These are phyloP conservation scores for Lenzites betulinus DNA, from an alignment of 768 basidiomycete species.

Conservation along the genomic window DNA sequence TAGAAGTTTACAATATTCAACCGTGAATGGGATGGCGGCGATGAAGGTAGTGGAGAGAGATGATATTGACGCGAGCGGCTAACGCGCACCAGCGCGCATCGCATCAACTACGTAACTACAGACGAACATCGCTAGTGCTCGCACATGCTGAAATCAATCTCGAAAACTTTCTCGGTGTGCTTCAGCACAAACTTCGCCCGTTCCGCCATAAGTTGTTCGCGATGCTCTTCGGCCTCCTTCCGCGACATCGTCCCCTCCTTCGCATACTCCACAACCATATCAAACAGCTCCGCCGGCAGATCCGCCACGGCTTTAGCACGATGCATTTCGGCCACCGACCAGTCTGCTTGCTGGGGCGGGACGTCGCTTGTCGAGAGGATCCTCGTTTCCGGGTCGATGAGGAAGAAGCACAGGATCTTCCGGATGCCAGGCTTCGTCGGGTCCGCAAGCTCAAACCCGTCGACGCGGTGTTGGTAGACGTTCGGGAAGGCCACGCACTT, in stretches of 20 bases:
- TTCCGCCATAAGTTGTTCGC: conserved; percentile 25
- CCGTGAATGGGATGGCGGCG: too few relatives aligned
- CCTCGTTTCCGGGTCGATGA: conserved; percentile 37
- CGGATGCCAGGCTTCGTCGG: conserved; percentile 37
- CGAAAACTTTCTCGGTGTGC: conserved; percentile 18
- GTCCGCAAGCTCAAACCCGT: conserved; percentile 38
- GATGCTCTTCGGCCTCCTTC: conserved; percentile 16
- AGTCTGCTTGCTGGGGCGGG: conserved; percentile 36
- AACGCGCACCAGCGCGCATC: too few relatives aligned
- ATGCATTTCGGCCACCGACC: conserved; percentile 17
- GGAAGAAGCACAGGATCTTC: conserved; percentile 42
- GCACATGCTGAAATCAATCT: conserved; percentile 23
- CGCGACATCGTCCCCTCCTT: conserved; percentile 1
- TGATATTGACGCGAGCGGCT: too few relatives aligned
- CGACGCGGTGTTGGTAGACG: conserved; percentile 40
- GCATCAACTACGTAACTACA: too few relatives aligned
- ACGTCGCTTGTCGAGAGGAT: conserved; percentile 36
- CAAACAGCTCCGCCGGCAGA: conserved; percentile 26
- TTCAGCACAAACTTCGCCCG: conserved; percentile 14
- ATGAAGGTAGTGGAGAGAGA: too few relatives aligned
- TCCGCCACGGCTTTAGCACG: neutral
- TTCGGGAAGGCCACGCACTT: conserved; percentile 42
- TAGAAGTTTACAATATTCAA: too few relatives aligned
- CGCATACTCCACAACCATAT: conserved; percentile 17
- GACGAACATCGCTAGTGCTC: conserved; percentile 16